Base-by-base conservation (phyloP, 192 early-diverging fungal genomes). In the Oehlia diaphana region DNA sequence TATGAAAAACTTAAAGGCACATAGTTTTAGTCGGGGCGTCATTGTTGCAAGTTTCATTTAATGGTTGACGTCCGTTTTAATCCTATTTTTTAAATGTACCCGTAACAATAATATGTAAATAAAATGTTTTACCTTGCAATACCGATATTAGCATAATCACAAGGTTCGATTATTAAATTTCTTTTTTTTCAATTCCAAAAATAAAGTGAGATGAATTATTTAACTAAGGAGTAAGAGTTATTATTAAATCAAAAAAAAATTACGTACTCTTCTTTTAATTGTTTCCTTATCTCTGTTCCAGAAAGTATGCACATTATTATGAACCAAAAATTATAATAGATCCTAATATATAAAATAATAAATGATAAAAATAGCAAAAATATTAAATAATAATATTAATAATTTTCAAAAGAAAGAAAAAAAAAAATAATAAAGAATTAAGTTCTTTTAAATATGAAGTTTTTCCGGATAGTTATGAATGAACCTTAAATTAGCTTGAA, bases 221-320 rank as follows among this genome's bases (percentile, higher is more conserved):
- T 53, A 19, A 74, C 33, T 58, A 16, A 39, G 0, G 49, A 74
- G 3, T 53, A 61, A 5, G 26, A 9, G 9, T 7, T 16, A 23
- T 31, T 16, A 74, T 5, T 26, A 2, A 31, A 74, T 61, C 4
- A n/a, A 63, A 21, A 39, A 63, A n/a, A 76, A 50, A 28, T 14
- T 12, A 19, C 62, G 8, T 61, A 78, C 76, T 61, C 49, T 37
- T 78, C 76, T 28, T 78, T 44, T 21, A 78, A 61, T 19, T 78
- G 66, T 58, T 28, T 66, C 33, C 37, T 78, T 47, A 78, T 78
- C 69, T 78, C 76, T 21, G 64, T 33, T n/a, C 47, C 39, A 12
- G 76, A 78, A 5, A 78, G 66, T 49, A 78, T 65, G 26, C 76
- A 37, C 76, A 78, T 78, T 5, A n/a, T 70, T 39, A 21, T 21